Evolutionary conservation across 768 basidiomycete species (phyloP), one percentile per base, ranked within the genome.

Genomic region (Xanthoconium stramineum): DNA sequence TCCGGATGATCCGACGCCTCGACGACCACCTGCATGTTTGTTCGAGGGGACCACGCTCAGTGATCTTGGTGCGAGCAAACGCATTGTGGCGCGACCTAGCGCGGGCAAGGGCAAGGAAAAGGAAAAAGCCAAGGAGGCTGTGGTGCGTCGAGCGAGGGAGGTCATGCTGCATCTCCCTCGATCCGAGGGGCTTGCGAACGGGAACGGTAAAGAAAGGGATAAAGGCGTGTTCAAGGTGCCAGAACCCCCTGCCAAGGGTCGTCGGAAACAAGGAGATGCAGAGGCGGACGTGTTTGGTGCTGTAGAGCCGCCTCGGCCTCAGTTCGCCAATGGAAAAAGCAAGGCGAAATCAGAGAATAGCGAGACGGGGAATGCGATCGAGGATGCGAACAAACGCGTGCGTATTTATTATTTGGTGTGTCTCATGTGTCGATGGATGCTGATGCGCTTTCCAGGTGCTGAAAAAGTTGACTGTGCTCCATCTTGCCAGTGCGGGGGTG

Each of bases 1-100:
- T 36, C 89, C 89, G 0, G 89, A 91, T 58, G 89, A 91, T 57
- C 89, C 88, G 0, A 89, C 84, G 6, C 89, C 89, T 9, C 86
- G 89, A 17, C 76, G 78, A 30, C 88, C 88, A 0, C 86, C 88
- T 5, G 58, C 62, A 8, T 53, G 75, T 44, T 59, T 73, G 24
- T 32, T 55, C 10, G 59, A 37, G 28, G 33, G 6, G 3, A 55
- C 55, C 29, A 54, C 50, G 11, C 50, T 67, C 5, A 46, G 57
- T 3, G 60, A 65, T 24, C 56, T 66, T 10, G 58, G 61, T 6
- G 62, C 61, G 3, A 65, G 53, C 36, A 69, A 61, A 30, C 62
- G 66, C 11, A 72, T 71, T 32, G 59, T 60, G 37, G 38, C 55
- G 1, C 60, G 52, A 10, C 48, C 61, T 3, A 33, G 38, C 13